Evolutionary conservation across 805 yeast genomes (phyloP), one percentile per base, ranked within the genome.

Genomic region (Torulaspora franciscae): DNA sequence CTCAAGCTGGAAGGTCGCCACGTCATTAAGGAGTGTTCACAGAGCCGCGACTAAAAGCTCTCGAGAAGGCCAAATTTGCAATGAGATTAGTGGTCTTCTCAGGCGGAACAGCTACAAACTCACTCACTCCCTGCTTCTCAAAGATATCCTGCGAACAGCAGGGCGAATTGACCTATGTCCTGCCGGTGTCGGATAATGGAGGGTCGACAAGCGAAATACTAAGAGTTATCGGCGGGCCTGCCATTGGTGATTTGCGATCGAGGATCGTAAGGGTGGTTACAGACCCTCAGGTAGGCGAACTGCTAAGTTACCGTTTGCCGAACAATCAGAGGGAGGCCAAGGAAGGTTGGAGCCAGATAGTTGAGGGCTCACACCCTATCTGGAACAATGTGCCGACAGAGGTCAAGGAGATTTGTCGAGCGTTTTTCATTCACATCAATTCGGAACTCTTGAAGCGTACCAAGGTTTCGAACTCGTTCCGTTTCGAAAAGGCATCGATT

Each of bases 161-260:
- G 6, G 35, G 47, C 26, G 55, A 56, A 24, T 32, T 60, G 32
- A 55, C 61, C 6, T 89, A 84, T 54, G 74, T 89, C 4, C 66
- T 90, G 28, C 98, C 98, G 0, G 78, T 90, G 11, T 80, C 86
- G 38, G 98, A 90, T 62, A 90, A 90, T 59, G 98, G 98, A 13
- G 97, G 97, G 0, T 89, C 96, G 1, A 87, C 96, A 0, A 83
- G 95, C 23, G 97, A 90, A 64, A 76, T 90, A 19, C 72, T 89
- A 5, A 67, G 96, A 10, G 86, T 88, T 1, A 71, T 90, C 13
- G 96, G 96, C 2, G 97, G 98, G 0, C 95, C 96, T 2, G 96
- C 97, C 0, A 87, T 90, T 43, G 98, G 98, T 2, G 98, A 90
- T 60, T 73, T 90, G 2, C 69, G 97, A 39, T 86, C 95, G 0